Conservation (phyloP, 2,329 filamentous ascomycete genomes). For the Fusarium napiforme region DNA sequence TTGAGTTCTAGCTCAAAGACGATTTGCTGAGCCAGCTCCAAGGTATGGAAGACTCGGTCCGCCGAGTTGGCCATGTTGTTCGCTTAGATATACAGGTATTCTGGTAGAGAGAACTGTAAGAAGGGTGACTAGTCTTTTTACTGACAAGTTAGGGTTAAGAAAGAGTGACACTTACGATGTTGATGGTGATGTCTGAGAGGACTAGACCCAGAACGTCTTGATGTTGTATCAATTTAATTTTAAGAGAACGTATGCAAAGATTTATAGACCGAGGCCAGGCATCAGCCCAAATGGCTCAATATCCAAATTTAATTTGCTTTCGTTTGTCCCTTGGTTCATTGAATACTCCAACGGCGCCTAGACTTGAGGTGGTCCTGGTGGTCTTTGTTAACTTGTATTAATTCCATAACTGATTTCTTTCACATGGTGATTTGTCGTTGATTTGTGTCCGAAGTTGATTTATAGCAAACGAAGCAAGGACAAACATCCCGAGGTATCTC, state of each 20-base stretch:
- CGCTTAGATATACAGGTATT: background rate
- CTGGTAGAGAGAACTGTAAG: too few species aligned
- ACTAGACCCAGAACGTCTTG: background rate
- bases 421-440: background rate
- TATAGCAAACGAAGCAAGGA: background rate
- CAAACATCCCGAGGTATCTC: background rate
- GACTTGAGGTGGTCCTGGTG: background rate
- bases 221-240: background rate
- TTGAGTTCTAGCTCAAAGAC: constrained; percentile 12
- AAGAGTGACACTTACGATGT: background rate
- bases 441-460: background rate
- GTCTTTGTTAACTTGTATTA: background rate
- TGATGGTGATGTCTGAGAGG: background rate
- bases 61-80: constrained; percentile 3
- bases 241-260: background rate
- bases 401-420: background rate
- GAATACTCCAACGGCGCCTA: background rate
- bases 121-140: background rate
- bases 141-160: background rate
- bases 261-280: background rate
- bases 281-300: background rate
- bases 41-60: constrained; percentile 21
- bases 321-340: background rate
- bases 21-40: constrained; percentile 24
- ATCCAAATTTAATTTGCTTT: too few species aligned